A percentile compares a stretch with the other conserved stretches of the same genome.
phyloP scores from a whole-genome alignment of 2,329 filamentous ascomycete species.

The Fusarium dimerum region DNA sequence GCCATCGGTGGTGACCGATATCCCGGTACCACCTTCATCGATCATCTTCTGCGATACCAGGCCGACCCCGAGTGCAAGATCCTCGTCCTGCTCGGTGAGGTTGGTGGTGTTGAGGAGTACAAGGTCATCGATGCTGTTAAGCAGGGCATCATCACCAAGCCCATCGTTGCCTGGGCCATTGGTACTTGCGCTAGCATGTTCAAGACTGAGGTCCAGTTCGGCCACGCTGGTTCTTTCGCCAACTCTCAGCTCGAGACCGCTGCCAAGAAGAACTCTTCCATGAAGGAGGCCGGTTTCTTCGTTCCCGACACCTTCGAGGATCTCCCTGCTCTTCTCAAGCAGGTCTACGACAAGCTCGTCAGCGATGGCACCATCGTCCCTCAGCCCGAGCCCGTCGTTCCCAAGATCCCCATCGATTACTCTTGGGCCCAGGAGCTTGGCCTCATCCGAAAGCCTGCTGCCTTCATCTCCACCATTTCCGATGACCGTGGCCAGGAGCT shows the following conservation, averaged over 20 bases:
- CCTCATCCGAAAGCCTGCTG: slow-evolving; percentile 98
- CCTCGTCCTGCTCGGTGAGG: slow-evolving; percentile 91
- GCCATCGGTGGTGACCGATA: slow-evolving; percentile 99
- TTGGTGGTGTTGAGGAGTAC: slow-evolving; percentile 99
- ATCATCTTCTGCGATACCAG: slow-evolving; percentile 96
- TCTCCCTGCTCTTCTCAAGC: slow-evolving; percentile 72
- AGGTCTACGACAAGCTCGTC: slow-evolving; percentile 88
- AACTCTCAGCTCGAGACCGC: slow-evolving; percentile 99
- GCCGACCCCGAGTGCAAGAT: slow-evolving; percentile 98
- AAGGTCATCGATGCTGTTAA: slow-evolving; percentile 98
- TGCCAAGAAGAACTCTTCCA: slow-evolving; percentile 92
- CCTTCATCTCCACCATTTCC: slow-evolving; percentile 99
- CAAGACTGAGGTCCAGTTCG: slow-evolving; percentile 99
- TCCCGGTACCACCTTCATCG: slow-evolving; percentile 98
- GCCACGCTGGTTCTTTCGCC: slow-evolving; percentile 96
- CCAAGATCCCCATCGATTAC: slow-evolving; percentile 99
- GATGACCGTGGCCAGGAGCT: slow-evolving; percentile 99
- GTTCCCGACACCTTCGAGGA: slow-evolving; percentile 98
- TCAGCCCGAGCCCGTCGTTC: slow-evolving; percentile 84
- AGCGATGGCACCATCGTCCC: slow-evolving; percentile 82
- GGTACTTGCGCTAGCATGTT: slow-evolving; percentile 99
- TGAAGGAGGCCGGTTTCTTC: slow-evolving; percentile 92
- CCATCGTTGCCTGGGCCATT: slow-evolving; percentile 98
- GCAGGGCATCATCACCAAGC: slow-evolving; percentile 93
- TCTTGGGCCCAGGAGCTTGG: slow-evolving; percentile 99